phyloP scores from a whole-genome alignment of 441 rosid species.

The Omphalea diandra region DNA sequence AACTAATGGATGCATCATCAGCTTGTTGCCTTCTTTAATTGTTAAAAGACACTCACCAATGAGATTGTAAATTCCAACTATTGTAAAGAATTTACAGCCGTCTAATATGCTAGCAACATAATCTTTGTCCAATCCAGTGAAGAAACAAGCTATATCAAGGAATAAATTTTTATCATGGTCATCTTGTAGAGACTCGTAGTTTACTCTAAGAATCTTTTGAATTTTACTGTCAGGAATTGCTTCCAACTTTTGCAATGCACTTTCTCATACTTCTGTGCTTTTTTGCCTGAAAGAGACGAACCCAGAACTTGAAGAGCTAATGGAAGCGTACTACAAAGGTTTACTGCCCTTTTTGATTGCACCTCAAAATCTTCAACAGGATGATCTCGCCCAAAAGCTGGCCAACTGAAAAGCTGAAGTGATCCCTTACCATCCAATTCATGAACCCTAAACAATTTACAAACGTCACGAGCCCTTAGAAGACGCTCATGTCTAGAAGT shows the following conservation, averaged over 20 bases:
- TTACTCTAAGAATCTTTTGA: conserved; percentile 20
- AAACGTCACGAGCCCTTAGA: conserved; percentile 4
- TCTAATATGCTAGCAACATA: conserved; percentile 11
- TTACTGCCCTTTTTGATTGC: conserved; percentile 5
- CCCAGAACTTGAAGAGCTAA: conserved; percentile 24
- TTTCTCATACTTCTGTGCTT: conserved; percentile 12
- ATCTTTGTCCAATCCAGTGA: conserved; percentile 14
- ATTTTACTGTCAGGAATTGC: conserved; percentile 18
- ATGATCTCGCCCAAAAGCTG: conserved; percentile 6
- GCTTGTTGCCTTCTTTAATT: conserved; percentile 16
- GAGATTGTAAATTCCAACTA: conserved; percentile 21
- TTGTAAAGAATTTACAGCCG: conserved; percentile 20
- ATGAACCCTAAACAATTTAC: conserved; percentile 7
- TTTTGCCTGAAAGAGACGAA: conserved; percentile 15
- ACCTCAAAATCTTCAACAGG: conserved; percentile 3
- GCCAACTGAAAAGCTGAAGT: conserved; percentile 18
- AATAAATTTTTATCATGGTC: conserved; percentile 20
- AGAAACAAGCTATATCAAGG: conserved; percentile 22
- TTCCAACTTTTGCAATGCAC: conserved; percentile 20
- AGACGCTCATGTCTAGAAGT: conserved; percentile 16
- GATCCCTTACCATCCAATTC: conserved; percentile 13
- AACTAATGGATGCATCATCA: conserved; percentile 21
- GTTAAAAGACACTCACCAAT: conserved; percentile 21
- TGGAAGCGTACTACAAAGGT: conserved; percentile 16
- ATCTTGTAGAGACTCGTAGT: conserved; percentile 18